Base-by-base conservation (phyloP, 1,284 basidiomycete genomes). In the Sanghuangporus baumii region DNA sequence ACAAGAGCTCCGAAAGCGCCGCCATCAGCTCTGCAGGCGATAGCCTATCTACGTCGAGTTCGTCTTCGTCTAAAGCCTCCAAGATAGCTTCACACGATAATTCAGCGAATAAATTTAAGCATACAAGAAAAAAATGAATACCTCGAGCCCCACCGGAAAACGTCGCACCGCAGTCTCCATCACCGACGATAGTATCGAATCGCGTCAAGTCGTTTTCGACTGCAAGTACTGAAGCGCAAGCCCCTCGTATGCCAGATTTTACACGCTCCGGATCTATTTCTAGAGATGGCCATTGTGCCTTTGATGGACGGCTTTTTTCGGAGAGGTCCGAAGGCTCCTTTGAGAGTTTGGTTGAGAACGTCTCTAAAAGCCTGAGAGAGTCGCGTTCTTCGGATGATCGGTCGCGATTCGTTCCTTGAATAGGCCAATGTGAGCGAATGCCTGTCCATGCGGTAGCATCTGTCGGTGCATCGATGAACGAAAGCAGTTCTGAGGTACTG, bases 101-200 rank as follows among this genome's bases (percentile, higher is more conserved):
- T 57, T 40, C 5, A 52, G 31, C 12, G 41, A 0, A 23, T 34
- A 41, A 20, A 23, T n/a, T 52, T n/a, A 34, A 38, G 8, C 23
- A 52, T 31, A 18, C n/a, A 14, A 14, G 20, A 55, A 46, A 20
- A 26, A 12, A 36, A 18, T 31, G 11, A 59, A 38, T 18, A 71
- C 72, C 69, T 67, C 64, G 66, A 6, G 71, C 69, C n/a, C 74
- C 72, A 0, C 65, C 63, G 12, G 68, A 66, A 34, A 75, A 75
- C 18, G 75, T 76, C 54, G 69, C 67, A 47, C 74, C 74, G 52
- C 74, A 75, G 59, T 74, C 74, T 6, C 74, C 75, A 63, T 76
- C 74, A 12, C 75, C 74, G 23, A 73, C 69, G 8, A 75, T 60
- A 6, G 78, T 79, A 66, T 80, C 78, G 63, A 74, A 78, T 38